Base-by-base conservation (phyloP, 2,329 filamentous ascomycete species). In the Botrytis pseudocinerea region DNA sequence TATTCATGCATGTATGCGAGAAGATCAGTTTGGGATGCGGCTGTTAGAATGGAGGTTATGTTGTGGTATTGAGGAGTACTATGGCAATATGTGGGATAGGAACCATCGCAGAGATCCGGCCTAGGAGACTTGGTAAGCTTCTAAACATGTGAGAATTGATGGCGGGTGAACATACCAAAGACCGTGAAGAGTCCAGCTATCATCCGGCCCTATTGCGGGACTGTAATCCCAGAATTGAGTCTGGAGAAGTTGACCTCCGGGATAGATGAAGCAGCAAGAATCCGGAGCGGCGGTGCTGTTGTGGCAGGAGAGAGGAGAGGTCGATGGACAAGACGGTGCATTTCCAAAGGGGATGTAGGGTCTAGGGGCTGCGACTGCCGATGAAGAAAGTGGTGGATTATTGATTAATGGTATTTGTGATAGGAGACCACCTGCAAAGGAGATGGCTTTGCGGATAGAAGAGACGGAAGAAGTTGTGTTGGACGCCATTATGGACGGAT, bases 181-280 rank as follows among this genome's bases (percentile, higher is more conserved):
- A 1, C 91, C 91, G 79, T 94, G 92, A 59, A 93, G 87, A 1
- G 91, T 93, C 92, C 92, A 95, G 9, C 88, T 90, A 79, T 93
- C 87, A 68, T 82, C 82, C 2, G 92, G 91, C 0, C 92, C 80
- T 10, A 89, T 86, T 1, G 87, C 84, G 1, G 91, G 91, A 75
- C 87, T 82, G 1, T 89, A 87, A 79, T 94, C 92, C 92, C 92
- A 94, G 83, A 94, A 94, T 77, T 94, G 92, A 2, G 92, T 94
- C 81, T 89, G 88, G 8, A 94, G 85, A 66, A 94, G 83, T 75
- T 92, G 88, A 4, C 92, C 92, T 8, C 91, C 90, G 0, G 92
- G 92, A 38, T 89, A 86, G 78, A 92, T 92, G 83, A 94, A 92
- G 82, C 92, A 95, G 84, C 92, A 95, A 10, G 90, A 87, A 78